A percentile compares a stretch with the other conserved stretches of the same genome.
Evolutionary conservation across 1,139 yeast genomes (phyloP).

Genomic region (Diutina neorugosa): DNA sequence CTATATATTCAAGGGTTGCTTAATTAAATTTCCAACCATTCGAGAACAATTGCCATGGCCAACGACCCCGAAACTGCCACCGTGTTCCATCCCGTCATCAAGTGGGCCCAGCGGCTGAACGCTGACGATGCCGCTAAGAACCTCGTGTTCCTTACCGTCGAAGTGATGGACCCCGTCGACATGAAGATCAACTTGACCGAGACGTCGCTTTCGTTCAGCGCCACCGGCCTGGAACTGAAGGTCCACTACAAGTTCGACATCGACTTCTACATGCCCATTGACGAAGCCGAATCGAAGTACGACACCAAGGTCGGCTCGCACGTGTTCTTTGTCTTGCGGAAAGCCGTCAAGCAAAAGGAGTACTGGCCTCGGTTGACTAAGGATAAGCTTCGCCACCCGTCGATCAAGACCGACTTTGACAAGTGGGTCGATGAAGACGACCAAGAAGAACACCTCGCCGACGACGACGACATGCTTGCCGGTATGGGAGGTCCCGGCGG

Average conservation of each 20-base stretch:
- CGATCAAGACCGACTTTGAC: slow-evolving; percentile 89
- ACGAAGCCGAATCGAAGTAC: slow-evolving; percentile 47
- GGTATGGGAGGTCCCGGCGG: slow-evolving; percentile 17
- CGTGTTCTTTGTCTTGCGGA: slow-evolving; percentile 56
- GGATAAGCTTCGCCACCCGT: slow-evolving; percentile 45
- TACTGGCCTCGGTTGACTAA: slow-evolving; percentile 20
- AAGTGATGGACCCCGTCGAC: slow-evolving; percentile 57
- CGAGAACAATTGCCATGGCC: neutral
- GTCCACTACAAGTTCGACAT: slow-evolving; percentile 44
- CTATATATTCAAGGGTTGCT: neutral
- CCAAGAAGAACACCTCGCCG: slow-evolving; percentile 24
- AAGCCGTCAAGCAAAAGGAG: slow-evolving; percentile 55
- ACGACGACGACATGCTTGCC: slow-evolving; percentile 20
- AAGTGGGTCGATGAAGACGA: slow-evolving; percentile 50
- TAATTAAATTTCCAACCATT: neutral
- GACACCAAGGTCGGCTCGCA: slow-evolving; percentile 53
- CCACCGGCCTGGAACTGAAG: slow-evolving; percentile 33
- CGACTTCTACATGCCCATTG: slow-evolving; percentile 65
- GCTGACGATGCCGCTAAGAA: slow-evolving; percentile 62
- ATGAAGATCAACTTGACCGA: slow-evolving; percentile 53
- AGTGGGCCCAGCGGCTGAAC: slow-evolving; percentile 95
- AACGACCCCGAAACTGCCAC: slow-evolving; percentile 6
- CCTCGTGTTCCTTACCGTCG: slow-evolving; percentile 60
- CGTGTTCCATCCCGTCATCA: slow-evolving; percentile 27
- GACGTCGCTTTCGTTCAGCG: slow-evolving; percentile 44